Evolutionary conservation across 2,329 filamentous ascomycete species (phyloP).

Genomic region (Cryphonectria japonica): DNA sequence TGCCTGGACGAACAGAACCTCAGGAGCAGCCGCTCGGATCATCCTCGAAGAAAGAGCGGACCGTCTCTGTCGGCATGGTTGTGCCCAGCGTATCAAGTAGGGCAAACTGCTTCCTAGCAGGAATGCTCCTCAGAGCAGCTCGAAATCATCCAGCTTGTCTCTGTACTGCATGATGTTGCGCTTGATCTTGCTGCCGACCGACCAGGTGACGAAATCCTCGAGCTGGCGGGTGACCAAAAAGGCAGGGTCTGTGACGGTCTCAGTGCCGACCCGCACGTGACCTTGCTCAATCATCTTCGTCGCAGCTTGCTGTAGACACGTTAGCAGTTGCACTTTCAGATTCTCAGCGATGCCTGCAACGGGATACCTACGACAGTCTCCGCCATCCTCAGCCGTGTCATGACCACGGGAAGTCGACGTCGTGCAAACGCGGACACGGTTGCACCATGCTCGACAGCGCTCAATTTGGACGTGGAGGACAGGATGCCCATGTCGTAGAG

Average conservation of each 20-base stretch:
- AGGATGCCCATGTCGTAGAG: conserved; percentile 91
- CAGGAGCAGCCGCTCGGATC: neutral
- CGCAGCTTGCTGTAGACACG: conserved; percentile 60
- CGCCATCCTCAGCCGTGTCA: conserved; percentile 88
- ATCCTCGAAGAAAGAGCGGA: neutral
- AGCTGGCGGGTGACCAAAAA: conserved; percentile 87
- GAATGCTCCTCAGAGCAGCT: conserved; percentile 67
- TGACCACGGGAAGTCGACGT: conserved; percentile 82
- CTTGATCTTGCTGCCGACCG: conserved; percentile 96
- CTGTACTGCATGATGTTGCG: conserved; percentile 92
- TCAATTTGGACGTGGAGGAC: conserved; percentile 74
- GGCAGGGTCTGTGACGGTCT: conserved; percentile 86
- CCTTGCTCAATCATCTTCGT: conserved; percentile 92
- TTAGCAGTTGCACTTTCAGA: neutral
- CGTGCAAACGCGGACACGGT: conserved; percentile 90
- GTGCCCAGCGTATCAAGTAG: neutral
- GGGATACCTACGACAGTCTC: conserved; percentile 67
- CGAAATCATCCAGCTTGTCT: conserved; percentile 94
- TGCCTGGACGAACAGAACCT: neutral
- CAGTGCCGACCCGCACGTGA: conserved; percentile 87
- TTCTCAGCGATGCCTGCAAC: neutral
- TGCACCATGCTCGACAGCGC: conserved; percentile 82
- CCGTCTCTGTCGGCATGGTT: neutral
- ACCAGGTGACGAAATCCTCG: conserved; percentile 97
- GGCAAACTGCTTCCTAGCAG: neutral